Evolutionary conservation across 2,329 filamentous ascomycete genomes (phyloP), one percentile per base, ranked within the genome.

Genomic region (Alternaria sp.): DNA sequence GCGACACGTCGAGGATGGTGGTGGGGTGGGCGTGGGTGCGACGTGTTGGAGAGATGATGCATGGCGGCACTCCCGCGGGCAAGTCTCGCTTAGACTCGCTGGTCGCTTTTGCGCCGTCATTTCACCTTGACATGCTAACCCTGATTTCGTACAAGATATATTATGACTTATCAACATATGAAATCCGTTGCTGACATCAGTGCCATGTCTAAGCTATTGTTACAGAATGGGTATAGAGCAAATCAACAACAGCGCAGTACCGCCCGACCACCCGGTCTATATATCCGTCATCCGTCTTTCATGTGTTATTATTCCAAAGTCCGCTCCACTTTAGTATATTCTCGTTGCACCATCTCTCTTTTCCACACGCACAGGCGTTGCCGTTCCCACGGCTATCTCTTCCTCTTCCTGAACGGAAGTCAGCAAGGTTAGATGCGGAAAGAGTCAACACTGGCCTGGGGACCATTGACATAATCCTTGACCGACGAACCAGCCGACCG

Each of bases 191-290:
- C 34, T 26, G 14, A n/a, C 11, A 36, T 18, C 16, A 26, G 26
- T 34, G 47, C 26, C 44, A 41, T 11, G 39, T 11, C 26, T 58
- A 41, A 46, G 51, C 3, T 57, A 58, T 42, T n/a, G 28, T 39
- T 53, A 55, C 39, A 57, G 20, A 42, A 61, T 57, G 62, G 64
- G 65, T 68, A 68, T 68, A 60, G 54, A 51, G 52, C 62, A 59
- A 62, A 60, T 16, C 55, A 61, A 61, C 56, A 62, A 57, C 61
- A 59, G 56, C 47, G 42, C 51, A 49, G 26, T 51, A 57, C 53
- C 55, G 34, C 52, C 52, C 55, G 42, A 44, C 51, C 38, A 20
- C 42, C 38, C n/a, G n/a, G 22, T 56, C 46, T 32, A 49, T 55
- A 18, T 32, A 38, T 36, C 52, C 52, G 8, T 30, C 49, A 26